Evolutionary conservation across 768 basidiomycete genomes (phyloP).

Genomic region (Pulveroboletus sp.): DNA sequence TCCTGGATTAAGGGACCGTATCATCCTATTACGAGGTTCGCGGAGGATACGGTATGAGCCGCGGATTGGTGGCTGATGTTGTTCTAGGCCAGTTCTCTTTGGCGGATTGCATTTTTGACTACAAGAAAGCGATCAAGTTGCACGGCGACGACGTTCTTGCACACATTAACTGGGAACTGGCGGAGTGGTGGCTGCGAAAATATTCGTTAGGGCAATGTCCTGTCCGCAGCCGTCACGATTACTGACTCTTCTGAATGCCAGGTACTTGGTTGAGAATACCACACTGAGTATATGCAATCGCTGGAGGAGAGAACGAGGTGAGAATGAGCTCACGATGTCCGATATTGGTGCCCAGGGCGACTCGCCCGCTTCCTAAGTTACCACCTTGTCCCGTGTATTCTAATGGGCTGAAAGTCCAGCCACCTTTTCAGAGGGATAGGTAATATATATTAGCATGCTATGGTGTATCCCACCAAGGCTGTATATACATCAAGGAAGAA

Average conservation of each 20-base stretch:
- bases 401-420: slow-evolving; percentile 1
- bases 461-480: not conserved
- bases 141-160: slow-evolving; percentile 92
- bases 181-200: slow-evolving; percentile 75
- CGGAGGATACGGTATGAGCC: slow-evolving; percentile 13
- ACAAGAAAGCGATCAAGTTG: slow-evolving; percentile 61
- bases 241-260: slow-evolving; percentile 27
- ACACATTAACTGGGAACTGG: slow-evolving; percentile 86
- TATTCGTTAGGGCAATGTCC: slow-evolving; percentile 51
- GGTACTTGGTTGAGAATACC: slow-evolving; percentile 72
- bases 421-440: not conserved
- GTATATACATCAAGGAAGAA: not conserved
- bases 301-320: slow-evolving; percentile 85
- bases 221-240: not conserved
- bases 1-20: slow-evolving; percentile 84
- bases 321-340: slow-evolving; percentile 57
- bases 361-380: slow-evolving; percentile 22
- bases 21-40: slow-evolving; percentile 80
- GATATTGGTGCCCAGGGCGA: slow-evolving; percentile 44
- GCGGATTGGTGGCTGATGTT: slow-evolving; percentile 4
- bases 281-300: slow-evolving; percentile 71
- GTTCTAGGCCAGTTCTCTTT: slow-evolving; percentile 68
- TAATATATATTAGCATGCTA: slow-evolving; percentile 9
- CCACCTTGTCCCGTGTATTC: slow-evolving; percentile 4
- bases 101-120: slow-evolving; percentile 73